Conservation (phyloP, 2,329 filamentous ascomycete species). For the Colletotrichum tabaci region DNA sequence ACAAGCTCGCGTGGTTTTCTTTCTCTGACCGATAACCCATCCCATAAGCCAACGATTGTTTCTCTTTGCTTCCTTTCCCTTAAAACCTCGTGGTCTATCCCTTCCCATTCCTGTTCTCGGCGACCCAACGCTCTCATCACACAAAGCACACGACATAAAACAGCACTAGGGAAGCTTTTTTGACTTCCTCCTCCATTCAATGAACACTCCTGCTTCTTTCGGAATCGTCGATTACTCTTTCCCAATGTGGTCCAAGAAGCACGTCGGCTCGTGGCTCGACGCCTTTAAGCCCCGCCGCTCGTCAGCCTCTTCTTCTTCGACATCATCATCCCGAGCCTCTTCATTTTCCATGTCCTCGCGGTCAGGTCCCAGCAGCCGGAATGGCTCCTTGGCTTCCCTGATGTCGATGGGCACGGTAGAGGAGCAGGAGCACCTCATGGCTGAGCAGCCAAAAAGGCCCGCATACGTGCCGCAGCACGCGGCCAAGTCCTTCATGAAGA, state of each 20-base stretch:
- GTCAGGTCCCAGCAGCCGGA: conserved; percentile 14
- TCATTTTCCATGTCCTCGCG: conserved; percentile 14
- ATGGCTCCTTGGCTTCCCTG: conserved; percentile 26
- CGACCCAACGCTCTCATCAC: conserved; percentile 9
- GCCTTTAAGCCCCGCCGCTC: conserved; percentile 34
- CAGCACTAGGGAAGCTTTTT: background rate
- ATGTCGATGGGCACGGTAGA: conserved; percentile 13
- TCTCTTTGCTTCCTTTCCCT: conserved; percentile 22
- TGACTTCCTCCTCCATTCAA: background rate
- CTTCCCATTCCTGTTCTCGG: conserved; percentile 8
- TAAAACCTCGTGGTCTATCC: conserved; percentile 27
- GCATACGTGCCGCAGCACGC: conserved; percentile 56
- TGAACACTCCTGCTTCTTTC: conserved; percentile 15
- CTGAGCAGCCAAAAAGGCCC: conserved; percentile 22
- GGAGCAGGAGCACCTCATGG: conserved; percentile 36
- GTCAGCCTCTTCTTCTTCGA: conserved; percentile 15
- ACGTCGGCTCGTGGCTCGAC: conserved; percentile 35
- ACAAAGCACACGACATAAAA: conserved; percentile 6
- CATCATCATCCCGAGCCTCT: conserved; percentile 12
- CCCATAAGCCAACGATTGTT: background rate
- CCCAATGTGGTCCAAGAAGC: conserved; percentile 39
- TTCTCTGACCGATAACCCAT: conserved; percentile 5
- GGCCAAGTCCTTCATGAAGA: conserved; percentile 58
- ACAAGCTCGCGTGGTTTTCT: conserved; percentile 20
- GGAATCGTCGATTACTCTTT: conserved; percentile 21